Conservation (phyloP, 192 early-diverging fungal species). For the Allomyces macrogynus region DNA sequence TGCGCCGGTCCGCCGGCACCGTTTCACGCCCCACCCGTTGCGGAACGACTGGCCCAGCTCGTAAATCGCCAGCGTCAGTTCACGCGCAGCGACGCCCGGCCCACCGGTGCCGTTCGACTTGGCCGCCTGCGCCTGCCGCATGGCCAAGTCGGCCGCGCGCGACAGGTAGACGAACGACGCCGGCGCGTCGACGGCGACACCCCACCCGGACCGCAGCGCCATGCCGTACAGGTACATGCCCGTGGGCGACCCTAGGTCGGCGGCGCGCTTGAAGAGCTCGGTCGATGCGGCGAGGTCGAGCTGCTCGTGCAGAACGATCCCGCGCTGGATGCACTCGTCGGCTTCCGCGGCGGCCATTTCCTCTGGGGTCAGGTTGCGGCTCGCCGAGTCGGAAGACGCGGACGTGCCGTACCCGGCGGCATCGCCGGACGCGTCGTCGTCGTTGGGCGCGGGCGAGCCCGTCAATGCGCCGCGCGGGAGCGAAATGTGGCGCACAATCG, state of each 20-base stretch:
- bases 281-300: background rate
- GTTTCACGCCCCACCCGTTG: constrained; percentile 1
- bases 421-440: no score
- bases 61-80: constrained; percentile 3
- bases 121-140: background rate
- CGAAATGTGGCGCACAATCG: no score
- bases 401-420: no score
- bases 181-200: background rate
- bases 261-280: background rate
- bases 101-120: no score
- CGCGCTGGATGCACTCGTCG: background rate
- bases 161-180: background rate
- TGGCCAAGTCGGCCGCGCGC: background rate
- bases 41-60: constrained; percentile 3
- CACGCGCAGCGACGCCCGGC: background rate
- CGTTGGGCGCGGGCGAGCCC: no score
- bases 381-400: no score
- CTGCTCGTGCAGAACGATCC: background rate
- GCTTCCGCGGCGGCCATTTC: no score
- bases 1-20: background rate
- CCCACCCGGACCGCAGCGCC: constrained; percentile 1
- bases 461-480: no score
- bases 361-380: no score
- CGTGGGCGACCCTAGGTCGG: background rate
- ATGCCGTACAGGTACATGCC: constrained; percentile 4